phyloP scores from a whole-genome alignment of 345 rosid genomes.

The Eucalyptus erythrocorys region DNA sequence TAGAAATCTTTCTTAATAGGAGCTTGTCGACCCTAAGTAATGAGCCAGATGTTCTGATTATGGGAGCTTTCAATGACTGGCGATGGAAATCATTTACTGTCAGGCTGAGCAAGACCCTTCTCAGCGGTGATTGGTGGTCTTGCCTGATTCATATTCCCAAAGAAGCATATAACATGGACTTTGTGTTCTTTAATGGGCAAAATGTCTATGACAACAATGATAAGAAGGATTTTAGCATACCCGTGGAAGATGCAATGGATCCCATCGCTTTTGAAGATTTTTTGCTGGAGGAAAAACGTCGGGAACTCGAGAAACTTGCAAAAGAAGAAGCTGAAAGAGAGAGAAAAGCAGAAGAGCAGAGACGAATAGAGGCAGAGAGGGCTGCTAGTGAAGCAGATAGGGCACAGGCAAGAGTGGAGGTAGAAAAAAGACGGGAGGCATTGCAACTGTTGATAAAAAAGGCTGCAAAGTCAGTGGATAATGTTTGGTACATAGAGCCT shows the following conservation, averaged over 20 bases:
- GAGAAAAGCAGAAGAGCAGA: constrained; percentile 65
- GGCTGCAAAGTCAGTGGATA: constrained; percentile 34
- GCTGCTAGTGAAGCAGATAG: constrained; percentile 75
- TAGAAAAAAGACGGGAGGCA: constrained; percentile 29
- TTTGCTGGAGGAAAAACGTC: constrained; percentile 68
- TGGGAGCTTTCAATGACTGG: constrained; percentile 96
- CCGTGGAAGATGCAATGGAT: constrained; percentile 71
- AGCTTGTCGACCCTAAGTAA: constrained; percentile 38
- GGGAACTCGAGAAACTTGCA: constrained; percentile 70
- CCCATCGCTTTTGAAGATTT: constrained; percentile 66
- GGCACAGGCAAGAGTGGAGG: constrained; percentile 60
- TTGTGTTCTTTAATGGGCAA: constrained; percentile 82
- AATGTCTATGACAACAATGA: constrained; percentile 70
- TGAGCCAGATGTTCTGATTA: constrained; percentile 57
- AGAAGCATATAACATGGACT: constrained; percentile 86
- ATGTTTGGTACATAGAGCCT: constrained; percentile 73
- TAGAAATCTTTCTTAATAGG: constrained; percentile 67
- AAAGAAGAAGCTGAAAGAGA: constrained; percentile 71
- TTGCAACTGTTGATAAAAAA: constrained; percentile 30
- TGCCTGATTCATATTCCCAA: constrained; percentile 66
- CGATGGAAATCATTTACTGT: constrained; percentile 70
- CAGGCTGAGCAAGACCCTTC: constrained; percentile 52
- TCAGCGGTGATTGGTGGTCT: constrained; percentile 85
- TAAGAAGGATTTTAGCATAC: constrained; percentile 49
- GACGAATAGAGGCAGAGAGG: constrained; percentile 51